A percentile compares a stretch with the other conserved stretches of the same genome.
phyloP scores from a whole-genome alignment of 768 basidiomycete genomes.

The Rossbeevera mucosa region DNA sequence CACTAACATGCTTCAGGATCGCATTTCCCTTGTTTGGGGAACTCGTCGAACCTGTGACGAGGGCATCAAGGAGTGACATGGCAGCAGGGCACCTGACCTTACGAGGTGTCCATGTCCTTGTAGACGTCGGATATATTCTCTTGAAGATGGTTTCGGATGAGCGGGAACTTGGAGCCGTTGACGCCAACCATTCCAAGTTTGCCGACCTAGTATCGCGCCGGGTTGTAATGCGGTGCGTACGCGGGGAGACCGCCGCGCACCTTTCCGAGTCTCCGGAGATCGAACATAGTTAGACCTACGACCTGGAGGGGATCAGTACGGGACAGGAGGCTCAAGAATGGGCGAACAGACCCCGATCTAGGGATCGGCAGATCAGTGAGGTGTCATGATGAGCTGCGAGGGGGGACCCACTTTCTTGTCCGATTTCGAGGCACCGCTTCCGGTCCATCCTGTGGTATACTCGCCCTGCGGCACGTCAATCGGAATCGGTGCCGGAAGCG shows the following conservation, averaged over 20 bases:
- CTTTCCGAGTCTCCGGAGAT: constrained; percentile 81
- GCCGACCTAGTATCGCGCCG: constrained; percentile 51
- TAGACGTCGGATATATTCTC: constrained; percentile 82
- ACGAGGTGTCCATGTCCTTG: constrained; percentile 84
- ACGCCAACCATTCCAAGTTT: constrained; percentile 86
- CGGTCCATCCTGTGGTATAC: constrained; percentile 94
- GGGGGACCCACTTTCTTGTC: constrained; percentile 75
- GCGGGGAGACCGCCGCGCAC: constrained; percentile 30
- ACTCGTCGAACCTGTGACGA: constrained; percentile 63
- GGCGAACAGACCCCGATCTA: constrained; percentile 61
- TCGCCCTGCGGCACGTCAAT: constrained; percentile 49
- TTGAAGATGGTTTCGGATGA: constrained; percentile 72
- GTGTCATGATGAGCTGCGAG: not conserved
- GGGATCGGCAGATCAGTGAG: not conserved
- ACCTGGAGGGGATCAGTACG: constrained; percentile 46
- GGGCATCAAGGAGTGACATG: not conserved
- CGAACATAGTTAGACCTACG: constrained; percentile 85
- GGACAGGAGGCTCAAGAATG: constrained; percentile 3
- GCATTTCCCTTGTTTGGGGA: constrained; percentile 62
- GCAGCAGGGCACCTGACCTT: constrained; percentile 6
- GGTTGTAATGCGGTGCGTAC: constrained; percentile 4
- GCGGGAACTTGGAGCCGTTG: constrained; percentile 83
- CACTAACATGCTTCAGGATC: constrained; percentile 80
- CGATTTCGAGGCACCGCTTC: constrained; percentile 86
- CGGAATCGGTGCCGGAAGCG: not conserved